These are phyloP conservation scores for Marchantia polymorpha DNA, from an alignment of 225 moss, liverwort and hornwort species.

Conservation along the genomic window DNA sequence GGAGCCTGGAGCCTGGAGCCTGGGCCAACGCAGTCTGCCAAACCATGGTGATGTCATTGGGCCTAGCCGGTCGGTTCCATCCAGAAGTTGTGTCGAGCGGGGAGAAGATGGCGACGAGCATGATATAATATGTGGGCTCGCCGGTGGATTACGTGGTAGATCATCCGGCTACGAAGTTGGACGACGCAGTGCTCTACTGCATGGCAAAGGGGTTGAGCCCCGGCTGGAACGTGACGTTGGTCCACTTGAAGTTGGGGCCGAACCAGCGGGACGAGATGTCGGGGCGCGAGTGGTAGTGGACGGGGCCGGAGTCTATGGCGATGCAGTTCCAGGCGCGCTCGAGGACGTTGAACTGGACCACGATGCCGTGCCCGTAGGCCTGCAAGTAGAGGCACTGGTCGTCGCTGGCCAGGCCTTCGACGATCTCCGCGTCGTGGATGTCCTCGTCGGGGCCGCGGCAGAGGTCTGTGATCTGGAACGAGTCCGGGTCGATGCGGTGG, in stretches of 20 bases:
- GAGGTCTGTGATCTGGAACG: constrained; percentile 23
- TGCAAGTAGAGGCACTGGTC: constrained; percentile 41
- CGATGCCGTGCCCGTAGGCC: constrained; percentile 37
- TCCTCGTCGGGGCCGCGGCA: constrained; percentile 34
- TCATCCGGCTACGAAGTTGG: not conserved
- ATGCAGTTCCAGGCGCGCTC: constrained; percentile 27
- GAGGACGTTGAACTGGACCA: constrained; percentile 31
- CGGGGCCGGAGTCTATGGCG: constrained; percentile 29
- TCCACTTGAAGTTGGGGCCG: constrained; percentile 47
- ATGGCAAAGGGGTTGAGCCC: constrained; percentile 41
- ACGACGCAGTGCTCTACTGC: not conserved
- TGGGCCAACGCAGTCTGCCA: no score
- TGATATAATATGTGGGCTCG: no score
- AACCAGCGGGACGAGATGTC: constrained; percentile 46
- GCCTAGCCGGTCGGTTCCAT: no score
- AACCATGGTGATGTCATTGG: no score
- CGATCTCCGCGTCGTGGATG: constrained; percentile 42
- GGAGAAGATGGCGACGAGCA: no score
- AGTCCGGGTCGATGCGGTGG: constrained; percentile 24
- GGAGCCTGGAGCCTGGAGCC: no score
- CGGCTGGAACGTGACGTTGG: constrained; percentile 43
- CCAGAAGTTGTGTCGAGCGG: no score
- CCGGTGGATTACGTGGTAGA: no score
- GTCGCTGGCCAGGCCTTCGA: constrained; percentile 43
- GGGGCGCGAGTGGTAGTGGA: constrained; percentile 30